Evolutionary conservation across 306 rosid species (phyloP), one percentile per base, ranked within the genome.

Genomic region (Fagus crenata): DNA sequence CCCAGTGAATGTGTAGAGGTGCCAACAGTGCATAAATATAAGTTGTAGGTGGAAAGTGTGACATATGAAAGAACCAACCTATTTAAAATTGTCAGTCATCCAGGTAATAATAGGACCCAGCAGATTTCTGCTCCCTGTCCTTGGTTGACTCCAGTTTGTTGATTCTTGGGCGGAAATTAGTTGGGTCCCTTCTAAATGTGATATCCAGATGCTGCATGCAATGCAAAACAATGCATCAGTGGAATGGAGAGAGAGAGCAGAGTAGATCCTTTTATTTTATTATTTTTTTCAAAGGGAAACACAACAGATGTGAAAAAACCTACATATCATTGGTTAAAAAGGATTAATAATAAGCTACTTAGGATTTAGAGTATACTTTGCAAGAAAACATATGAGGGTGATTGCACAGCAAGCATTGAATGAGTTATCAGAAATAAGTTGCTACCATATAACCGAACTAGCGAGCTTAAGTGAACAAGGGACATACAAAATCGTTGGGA

Each of bases 141-240:
- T 94, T 94, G 2, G 98, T 85, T 28, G 98, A 94, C 31, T 92
- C 96, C 53, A 90, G 41, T 84, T 94, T 94, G 85, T 94, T 94
- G 79, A 94, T 94, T 78, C 98, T 88, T 9, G 98, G 98, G 72
- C 98, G 97, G 51, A 0, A 94, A 78, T 94, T 94, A 49, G 96
- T 94, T 9, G 98, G 98, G 78, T 94, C 98, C 53, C 98, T 89
- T 87, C 98, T 92, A 82, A 90, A 92, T 33, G 98, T 94, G 83
- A 94, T 92, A 81, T 92, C 93, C 56, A 94, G 88, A 86, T 94
- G 98, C 98, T 94, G 90, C 86, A 83, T 9, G 9, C 33, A 15
- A 69, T 33, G 72, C 49, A 73, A 76, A 2, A 75, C n/a, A 41
- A 74, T 54, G 60, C 72, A 59, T 33, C 43, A 35, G 28, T 13